phyloP scores from a whole-genome alignment of 106 monocot genomes.

The Vanilla planifolia region DNA sequence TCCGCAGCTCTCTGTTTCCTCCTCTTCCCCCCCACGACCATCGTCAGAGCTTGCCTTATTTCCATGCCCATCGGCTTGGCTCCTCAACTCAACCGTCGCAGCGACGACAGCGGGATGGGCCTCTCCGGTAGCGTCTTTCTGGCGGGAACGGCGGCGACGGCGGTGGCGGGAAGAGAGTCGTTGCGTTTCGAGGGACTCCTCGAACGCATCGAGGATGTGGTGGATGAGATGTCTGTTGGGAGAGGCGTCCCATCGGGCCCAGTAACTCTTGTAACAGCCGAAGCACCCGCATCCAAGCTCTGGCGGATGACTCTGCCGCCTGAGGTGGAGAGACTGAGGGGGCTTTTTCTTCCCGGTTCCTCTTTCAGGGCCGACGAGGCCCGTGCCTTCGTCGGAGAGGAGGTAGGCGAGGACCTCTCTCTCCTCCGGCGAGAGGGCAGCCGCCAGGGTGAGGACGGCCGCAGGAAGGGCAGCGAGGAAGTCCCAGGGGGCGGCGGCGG shows the following conservation, averaged over 20 bases:
- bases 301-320: constrained; percentile 10
- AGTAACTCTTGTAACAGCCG: constrained; percentile 29
- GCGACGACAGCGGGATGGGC: no score
- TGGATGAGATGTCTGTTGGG: constrained; percentile 15
- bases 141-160: no score
- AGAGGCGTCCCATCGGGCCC: constrained; percentile 10
- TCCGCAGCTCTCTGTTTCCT: background rate
- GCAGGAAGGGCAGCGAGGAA: constrained; percentile 10
- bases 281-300: constrained; percentile 29
- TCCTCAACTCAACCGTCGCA: no score
- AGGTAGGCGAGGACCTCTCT: constrained; percentile 28
- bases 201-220: constrained; percentile 4
- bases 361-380: background rate
- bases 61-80: no score
- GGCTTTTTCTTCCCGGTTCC: background rate
- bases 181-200: background rate
- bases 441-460: constrained; percentile 20
- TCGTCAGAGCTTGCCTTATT: no score
- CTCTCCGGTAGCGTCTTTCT: no score
- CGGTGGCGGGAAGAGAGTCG: no score
- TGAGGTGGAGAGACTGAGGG: background rate
- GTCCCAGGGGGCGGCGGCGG: background rate
- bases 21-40: background rate
- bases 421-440: constrained; percentile 24
- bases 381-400: constrained; percentile 7